These are phyloP conservation scores for Thalassiosira mediterranea DNA, from an alignment of 352 stramenopile genomes.

Conservation along the genomic window DNA sequence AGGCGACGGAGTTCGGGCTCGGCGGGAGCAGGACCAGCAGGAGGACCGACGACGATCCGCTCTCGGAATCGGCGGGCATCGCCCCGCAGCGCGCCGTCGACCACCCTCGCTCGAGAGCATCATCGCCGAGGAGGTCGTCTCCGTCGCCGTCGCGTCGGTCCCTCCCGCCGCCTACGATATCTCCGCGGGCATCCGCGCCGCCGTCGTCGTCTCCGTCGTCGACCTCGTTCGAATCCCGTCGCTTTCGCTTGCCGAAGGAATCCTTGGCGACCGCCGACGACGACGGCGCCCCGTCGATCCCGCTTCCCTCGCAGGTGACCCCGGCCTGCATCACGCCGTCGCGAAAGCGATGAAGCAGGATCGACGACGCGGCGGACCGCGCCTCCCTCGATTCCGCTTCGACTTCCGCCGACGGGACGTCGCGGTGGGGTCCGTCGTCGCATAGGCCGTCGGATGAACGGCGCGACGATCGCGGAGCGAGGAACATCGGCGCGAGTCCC, in stretches of 20 bases:
- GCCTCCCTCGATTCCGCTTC: neutral
- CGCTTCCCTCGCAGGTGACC: neutral
- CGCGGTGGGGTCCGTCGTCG: neutral
- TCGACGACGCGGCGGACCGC: neutral
- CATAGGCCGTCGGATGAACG: neutral
- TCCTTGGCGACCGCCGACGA: too few species aligned
- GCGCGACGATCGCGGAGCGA: neutral
- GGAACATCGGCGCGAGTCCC: constrained; percentile 27
- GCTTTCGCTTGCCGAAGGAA: too few species aligned
- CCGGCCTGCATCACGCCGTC: neutral
- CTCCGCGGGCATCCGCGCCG: too few species aligned
- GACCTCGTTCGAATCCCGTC: too few species aligned
- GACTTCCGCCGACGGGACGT: neutral
- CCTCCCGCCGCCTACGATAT: too few species aligned
- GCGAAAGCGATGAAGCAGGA: neutral
- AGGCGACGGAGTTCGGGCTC: constrained; percentile 4
- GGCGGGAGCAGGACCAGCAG: constrained; percentile 21
- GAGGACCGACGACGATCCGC: neutral
- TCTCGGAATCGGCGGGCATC: neutral
- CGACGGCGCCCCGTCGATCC: too few species aligned
- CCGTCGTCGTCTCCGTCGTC: too few species aligned
- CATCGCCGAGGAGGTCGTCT: too few species aligned
- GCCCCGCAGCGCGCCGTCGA: neutral
- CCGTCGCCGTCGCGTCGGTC: too few species aligned
- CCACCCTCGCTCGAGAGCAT: neutral